Evolutionary conservation across 2,329 filamentous ascomycete species (phyloP).

Genomic region (Diaporthe caulivora): DNA sequence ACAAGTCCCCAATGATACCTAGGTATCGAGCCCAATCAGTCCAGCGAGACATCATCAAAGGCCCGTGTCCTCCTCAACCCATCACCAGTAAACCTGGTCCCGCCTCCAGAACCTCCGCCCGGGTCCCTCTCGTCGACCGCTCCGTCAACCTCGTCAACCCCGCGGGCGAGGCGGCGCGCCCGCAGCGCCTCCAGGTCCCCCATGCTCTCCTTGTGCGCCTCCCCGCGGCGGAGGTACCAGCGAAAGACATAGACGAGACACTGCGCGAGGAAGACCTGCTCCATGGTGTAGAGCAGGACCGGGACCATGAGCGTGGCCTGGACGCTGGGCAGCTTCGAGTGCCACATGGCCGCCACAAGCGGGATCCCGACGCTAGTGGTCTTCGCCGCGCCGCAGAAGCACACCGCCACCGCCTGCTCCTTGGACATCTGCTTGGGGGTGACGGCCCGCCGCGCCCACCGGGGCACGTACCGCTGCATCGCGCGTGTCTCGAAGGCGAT

Average conservation of each 20-base stretch:
- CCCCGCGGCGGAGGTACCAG: constrained; percentile 53
- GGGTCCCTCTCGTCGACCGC: background rate
- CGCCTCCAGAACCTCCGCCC: background rate
- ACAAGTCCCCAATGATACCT: background rate
- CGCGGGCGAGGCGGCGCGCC: background rate
- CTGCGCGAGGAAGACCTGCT: constrained; percentile 64
- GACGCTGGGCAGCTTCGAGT: constrained; percentile 63
- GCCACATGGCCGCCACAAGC: constrained; percentile 76
- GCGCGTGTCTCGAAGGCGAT: constrained; percentile 49
- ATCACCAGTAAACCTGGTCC: background rate
- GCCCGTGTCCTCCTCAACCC: background rate
- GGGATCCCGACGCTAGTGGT: constrained; percentile 79
- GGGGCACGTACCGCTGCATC: constrained; percentile 49
- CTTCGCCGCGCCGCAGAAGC: constrained; percentile 81
- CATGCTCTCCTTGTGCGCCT: constrained; percentile 27
- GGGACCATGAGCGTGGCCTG: constrained; percentile 73
- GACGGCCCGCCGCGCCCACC: constrained; percentile 49
- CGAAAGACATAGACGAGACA: constrained; percentile 60
- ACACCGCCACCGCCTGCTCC: constrained; percentile 76
- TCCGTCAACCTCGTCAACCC: constrained; percentile 26
- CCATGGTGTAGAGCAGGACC: constrained; percentile 71
- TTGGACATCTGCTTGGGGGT: constrained; percentile 66
- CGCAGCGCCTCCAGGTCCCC: constrained; percentile 40
- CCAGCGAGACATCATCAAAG: constrained; percentile 3
- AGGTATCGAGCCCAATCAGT: background rate